Percentiles rank a stretch among this genome's conserved stretches.
Conservation (phyloP, 2,329 filamentous ascomycete species). For the Sclerotinia trifoliorum region DNA sequence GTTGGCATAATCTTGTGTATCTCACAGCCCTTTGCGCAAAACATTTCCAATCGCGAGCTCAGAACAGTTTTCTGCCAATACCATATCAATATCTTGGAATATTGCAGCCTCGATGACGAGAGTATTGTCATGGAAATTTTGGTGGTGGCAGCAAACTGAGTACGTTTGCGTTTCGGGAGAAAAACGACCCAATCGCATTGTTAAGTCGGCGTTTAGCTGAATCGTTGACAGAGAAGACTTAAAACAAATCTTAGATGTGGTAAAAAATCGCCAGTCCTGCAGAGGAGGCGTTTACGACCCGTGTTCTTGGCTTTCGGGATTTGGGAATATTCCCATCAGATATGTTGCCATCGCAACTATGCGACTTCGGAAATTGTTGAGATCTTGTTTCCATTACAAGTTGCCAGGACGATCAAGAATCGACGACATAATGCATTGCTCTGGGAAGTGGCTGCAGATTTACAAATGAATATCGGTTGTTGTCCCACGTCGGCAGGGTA, state of each 20-base stretch:
- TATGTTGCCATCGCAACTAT: constrained; percentile 19
- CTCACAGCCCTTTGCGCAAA: background rate
- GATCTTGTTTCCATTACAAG: background rate
- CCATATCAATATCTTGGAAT: constrained; percentile 14
- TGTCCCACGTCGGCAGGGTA: background rate
- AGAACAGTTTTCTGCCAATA: background rate
- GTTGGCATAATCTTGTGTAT: constrained; percentile 8
- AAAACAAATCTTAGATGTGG: background rate
- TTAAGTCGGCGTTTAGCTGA: background rate
- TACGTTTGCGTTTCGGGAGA: background rate
- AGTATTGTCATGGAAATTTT: background rate
- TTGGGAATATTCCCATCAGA: background rate
- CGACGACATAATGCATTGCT: background rate
- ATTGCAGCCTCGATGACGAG: background rate
- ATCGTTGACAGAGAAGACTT: background rate
- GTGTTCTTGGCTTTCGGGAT: background rate
- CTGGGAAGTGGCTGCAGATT: constrained; percentile 12
- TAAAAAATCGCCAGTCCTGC: background rate
- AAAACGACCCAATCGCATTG: background rate
- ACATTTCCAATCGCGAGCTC: constrained; percentile 8
- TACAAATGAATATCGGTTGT: background rate
- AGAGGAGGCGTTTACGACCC: constrained; percentile 6
- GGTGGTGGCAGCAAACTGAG: constrained; percentile 3
- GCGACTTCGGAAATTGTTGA: background rate
- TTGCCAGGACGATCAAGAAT: background rate